A percentile compares a stretch with the other conserved stretches of the same genome.
phyloP scores from a whole-genome alignment of 2,329 filamentous ascomycete species.

The Alternaria triticimaculans region DNA sequence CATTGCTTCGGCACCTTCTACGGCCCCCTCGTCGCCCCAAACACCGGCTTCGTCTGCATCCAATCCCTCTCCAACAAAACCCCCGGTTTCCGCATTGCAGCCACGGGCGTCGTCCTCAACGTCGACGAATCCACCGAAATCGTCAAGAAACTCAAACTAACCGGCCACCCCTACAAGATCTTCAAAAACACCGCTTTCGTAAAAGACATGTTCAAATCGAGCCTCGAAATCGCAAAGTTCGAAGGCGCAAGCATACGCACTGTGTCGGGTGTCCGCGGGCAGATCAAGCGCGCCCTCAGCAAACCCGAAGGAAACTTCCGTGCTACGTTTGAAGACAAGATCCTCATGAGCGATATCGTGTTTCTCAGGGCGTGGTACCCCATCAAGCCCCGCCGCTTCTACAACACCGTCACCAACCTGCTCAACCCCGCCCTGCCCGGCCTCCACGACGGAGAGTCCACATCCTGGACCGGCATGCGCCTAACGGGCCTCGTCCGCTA shows the following conservation, averaged over 20 bases:
- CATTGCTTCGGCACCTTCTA: conserved; percentile 98
- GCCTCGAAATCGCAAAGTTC: conserved; percentile 96
- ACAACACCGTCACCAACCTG: conserved; percentile 94
- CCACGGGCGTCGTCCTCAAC: conserved; percentile 89
- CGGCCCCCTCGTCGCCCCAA: conserved; percentile 91
- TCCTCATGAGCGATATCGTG: conserved; percentile 94
- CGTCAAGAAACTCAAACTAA: conserved; percentile 98
- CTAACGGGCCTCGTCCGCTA: conserved; percentile 90
- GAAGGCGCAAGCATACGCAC: conserved; percentile 96
- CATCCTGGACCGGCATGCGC: conserved; percentile 86
- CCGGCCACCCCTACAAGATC: conserved; percentile 92
- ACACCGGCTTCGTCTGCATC: conserved; percentile 93
- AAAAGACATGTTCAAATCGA: conserved; percentile 95
- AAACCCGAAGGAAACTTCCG: conserved; percentile 96
- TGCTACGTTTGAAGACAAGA: conserved; percentile 98
- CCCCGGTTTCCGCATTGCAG: conserved; percentile 91
- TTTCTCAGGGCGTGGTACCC: conserved; percentile 98
- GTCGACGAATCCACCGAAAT: conserved; percentile 97
- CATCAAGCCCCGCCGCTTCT: conserved; percentile 92
- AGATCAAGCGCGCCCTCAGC: conserved; percentile 93
- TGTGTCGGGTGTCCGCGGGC: conserved; percentile 91
- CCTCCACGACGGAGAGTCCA: conserved; percentile 42
- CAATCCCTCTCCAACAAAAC: conserved; percentile 85
- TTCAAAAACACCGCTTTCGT: conserved; percentile 99
- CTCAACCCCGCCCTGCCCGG: conserved; percentile 62